Conservation (phyloP, 108 stramenopile species). For the Mayamaea pseudoterrestris region DNA sequence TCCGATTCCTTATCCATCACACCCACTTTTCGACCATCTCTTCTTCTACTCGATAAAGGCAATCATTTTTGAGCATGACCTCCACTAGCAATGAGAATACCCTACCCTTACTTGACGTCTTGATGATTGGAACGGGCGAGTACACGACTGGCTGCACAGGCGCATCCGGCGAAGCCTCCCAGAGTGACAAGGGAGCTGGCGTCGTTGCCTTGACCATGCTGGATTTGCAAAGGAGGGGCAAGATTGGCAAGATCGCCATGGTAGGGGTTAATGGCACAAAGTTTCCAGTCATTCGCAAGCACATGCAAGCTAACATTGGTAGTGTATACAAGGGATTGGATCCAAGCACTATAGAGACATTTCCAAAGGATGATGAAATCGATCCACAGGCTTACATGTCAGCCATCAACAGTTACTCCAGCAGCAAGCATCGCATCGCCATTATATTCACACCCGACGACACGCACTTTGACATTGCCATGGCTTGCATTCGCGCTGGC, state of each 20-base stretch:
- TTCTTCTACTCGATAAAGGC: too few relatives aligned
- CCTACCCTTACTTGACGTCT: too few relatives aligned
- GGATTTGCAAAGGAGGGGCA: slow-evolving; percentile 81
- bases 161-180: slow-evolving; percentile 62
- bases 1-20: too few relatives aligned
- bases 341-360: slow-evolving; percentile 87
- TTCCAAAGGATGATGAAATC: slow-evolving; percentile 79
- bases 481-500: slow-evolving; percentile 78
- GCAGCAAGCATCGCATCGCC: too few relatives aligned
- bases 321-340: slow-evolving; percentile 81
- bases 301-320: slow-evolving; percentile 85
- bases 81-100: too few relatives aligned
- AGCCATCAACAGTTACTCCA: slow-evolving; percentile 58
- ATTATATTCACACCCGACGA: slow-evolving; percentile 99
- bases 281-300: slow-evolving; percentile 91
- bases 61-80: too few relatives aligned
- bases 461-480: slow-evolving; percentile 95
- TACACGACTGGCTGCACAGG: slow-evolving; percentile 91
- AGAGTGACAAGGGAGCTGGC: slow-evolving; percentile 97
- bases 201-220: slow-evolving; percentile 97
- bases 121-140: slow-evolving; percentile 94
- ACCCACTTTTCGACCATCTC: too few relatives aligned
- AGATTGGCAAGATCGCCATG: slow-evolving; percentile 84
- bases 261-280: slow-evolving; percentile 96
- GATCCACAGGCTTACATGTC: slow-evolving; percentile 72